Percentiles rank a stretch among this genome's conserved stretches.
These are phyloP conservation scores for Apophysomyces ossiformis DNA, from an alignment of 371 early-diverging fungal species.

Conservation along the genomic window DNA sequence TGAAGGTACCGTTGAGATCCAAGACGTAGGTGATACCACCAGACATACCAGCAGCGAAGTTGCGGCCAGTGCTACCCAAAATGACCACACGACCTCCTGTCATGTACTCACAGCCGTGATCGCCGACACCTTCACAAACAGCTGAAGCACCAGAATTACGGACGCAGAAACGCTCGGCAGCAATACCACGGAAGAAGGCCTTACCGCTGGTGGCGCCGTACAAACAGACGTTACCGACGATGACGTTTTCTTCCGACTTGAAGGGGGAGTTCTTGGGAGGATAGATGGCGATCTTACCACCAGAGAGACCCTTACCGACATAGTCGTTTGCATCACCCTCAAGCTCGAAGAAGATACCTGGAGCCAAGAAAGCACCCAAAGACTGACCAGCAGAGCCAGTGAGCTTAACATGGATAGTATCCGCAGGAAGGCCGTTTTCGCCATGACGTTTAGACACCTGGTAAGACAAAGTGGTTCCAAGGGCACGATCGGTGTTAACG, in stretches of 20 bases:
- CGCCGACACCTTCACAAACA: conserved; percentile 96
- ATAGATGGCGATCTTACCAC: conserved; percentile 87
- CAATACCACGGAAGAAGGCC: conserved; percentile 93
- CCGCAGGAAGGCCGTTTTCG: conserved; percentile 84
- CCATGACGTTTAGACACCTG: conserved; percentile 83
- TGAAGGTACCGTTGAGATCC: conserved; percentile 64
- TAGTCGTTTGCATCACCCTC: conserved; percentile 99
- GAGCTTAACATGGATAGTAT: conserved; percentile 84
- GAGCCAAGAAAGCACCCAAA: conserved; percentile 92
- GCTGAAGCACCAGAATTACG: conserved; percentile 96
- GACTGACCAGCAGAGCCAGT: conserved; percentile 97
- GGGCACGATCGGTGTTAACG: conserved; percentile 94
- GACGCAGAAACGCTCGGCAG: conserved; percentile 97
- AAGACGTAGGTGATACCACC: conserved; percentile 93
- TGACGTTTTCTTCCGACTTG: conserved; percentile 85
- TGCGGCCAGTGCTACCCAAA: conserved; percentile 85
- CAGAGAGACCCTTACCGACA: conserved; percentile 97
- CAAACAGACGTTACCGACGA: conserved; percentile 96
- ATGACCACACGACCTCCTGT: conserved; percentile 91
- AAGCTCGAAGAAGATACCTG: conserved; percentile 89
- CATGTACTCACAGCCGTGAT: conserved; percentile 99
- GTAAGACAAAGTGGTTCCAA: conserved; percentile 91
- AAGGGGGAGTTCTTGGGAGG: conserved; percentile 83
- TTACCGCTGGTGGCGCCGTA: conserved; percentile 95
- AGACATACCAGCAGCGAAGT: conserved; percentile 96